These are phyloP conservation scores for Colletotrichum tropicale DNA, from an alignment of 2,329 filamentous ascomycete species.

Conservation along the genomic window DNA sequence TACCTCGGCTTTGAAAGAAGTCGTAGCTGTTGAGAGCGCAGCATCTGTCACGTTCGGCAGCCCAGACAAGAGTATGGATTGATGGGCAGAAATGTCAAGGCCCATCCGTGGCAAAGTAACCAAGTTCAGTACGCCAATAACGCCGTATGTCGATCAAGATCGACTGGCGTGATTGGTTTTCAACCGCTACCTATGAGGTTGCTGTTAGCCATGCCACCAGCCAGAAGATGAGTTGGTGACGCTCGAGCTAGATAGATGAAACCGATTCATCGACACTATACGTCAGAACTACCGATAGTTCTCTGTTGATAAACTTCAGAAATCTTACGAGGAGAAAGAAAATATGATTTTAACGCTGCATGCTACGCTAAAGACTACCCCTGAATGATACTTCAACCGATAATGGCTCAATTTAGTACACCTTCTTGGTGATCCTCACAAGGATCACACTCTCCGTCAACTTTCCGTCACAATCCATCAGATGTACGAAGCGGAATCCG, in stretches of 20 bases:
- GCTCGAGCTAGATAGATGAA: background rate
- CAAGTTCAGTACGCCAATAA: background rate
- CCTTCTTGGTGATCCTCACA: constrained; percentile 72
- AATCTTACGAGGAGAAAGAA: background rate
- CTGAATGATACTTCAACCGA: background rate
- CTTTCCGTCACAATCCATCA: constrained; percentile 72
- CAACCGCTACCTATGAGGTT: too few relatives aligned
- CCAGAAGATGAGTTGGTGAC: background rate
- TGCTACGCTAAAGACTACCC: background rate
- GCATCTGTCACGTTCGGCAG: background rate
- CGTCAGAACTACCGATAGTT: background rate
- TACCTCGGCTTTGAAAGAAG: background rate
- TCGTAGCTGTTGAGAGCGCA: background rate
- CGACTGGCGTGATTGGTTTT: too few relatives aligned
- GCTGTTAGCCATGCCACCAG: background rate
- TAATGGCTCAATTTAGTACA: constrained; percentile 26
- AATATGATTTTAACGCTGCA: background rate
- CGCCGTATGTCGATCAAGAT: background rate
- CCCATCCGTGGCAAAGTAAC: background rate
- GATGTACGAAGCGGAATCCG: constrained; percentile 79
- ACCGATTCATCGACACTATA: background rate
- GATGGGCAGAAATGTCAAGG: background rate
- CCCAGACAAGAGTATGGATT: background rate
- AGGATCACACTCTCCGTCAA: constrained; percentile 73
- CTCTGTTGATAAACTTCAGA: background rate